Base-by-base conservation (phyloP, 768 basidiomycete genomes). In the Dendrothele bispora region DNA sequence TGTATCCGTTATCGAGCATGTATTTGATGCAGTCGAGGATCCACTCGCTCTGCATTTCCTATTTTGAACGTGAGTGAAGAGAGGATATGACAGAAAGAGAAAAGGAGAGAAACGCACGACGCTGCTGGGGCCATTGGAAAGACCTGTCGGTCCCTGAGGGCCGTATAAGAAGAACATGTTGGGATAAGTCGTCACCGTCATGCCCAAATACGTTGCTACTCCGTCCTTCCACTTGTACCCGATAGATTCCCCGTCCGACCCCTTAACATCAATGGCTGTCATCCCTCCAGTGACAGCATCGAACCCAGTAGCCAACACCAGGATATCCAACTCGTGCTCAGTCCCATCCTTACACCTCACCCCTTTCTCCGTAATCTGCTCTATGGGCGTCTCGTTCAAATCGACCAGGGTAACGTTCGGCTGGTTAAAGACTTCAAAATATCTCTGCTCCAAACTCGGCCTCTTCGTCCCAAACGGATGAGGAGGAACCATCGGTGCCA, bases 41-140 rank as follows among this genome's bases (percentile, higher is more conserved):
- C 61, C 61, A 63, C 29, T 55, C 53, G 17, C 58, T 50, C 53
- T 61, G 60, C 12, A 58, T 29, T 51, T 63, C 60, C 61, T 63
- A 26, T 25, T 17, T 15, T 14, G 20, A 36, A 22, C 20, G 12
- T 43, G 18, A 27, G 21, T 29, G 17, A 34, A 25, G 22, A 36
- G n/a, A 26, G 14, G 25, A 11, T 18, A 39, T n/a, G 21, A 29
- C 27, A 26, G 21, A 17, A 32, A 17, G 17, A 28, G 18, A 6
- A 1, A 25, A 28, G 14, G 30, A 29, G 14, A 25, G 24, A 28
- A 3, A 51, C 54, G 34, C 15, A 57, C 56, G 32, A 48, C 36
- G 20, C 46, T 47, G n/a, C 35, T 52, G 10, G 54, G 54, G 3
- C 50, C 56, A 29, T 52, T 55, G 35, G 47, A 28, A 30, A 55